Evolutionary conservation across 768 basidiomycete genomes (phyloP), one percentile per base, ranked within the genome.

Genomic region (Collybia nuda): DNA sequence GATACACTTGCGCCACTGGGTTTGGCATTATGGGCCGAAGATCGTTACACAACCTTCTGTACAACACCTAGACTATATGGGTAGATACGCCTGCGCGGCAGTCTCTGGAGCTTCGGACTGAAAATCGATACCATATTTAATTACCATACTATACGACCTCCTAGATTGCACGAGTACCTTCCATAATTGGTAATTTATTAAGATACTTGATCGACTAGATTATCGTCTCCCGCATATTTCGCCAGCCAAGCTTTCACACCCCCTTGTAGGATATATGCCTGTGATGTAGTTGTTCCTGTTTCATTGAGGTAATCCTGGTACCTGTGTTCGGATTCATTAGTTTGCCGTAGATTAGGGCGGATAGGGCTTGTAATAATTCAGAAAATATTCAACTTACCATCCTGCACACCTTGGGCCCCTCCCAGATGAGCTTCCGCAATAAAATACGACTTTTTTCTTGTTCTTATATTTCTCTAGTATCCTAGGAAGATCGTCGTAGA

Each of bases 371-470:
- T n/a, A n/a, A n/a, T n/a, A n/a, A n/a, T n/a, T n/a, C n/a, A n/a
- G n/a, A n/a, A n/a, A n/a, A n/a, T n/a, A n/a, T n/a, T n/a, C n/a
- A 39, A 53, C 68, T 26, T 60, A 81, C 82, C 80, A 84, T 61
- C 73, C 75, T 17, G 80, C 81, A 62, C 76, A 80, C 11, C 81
- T 68, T 14, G 81, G 79, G 1, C 70, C 81, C 23, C 82, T 67
- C 15, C 80, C 80, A 37, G 67, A 65, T 1, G 78, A 81, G 55
- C 77, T 77, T 37, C 69, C 64, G 49, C 79, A 83, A 50, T 82
- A 82, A 51, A 84, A 83, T 6, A 83, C 71, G 7, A 84, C 78
- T 11, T 66, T 63, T 8, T 64, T 56, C 0, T 67, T 74, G 19
- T 68, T 56, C 44, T 65, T 65, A 55, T 77, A 72, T 44, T 67